Evolutionary conservation across 306 rosid genomes (phyloP).

Genomic region (Cicer cuneatum): DNA sequence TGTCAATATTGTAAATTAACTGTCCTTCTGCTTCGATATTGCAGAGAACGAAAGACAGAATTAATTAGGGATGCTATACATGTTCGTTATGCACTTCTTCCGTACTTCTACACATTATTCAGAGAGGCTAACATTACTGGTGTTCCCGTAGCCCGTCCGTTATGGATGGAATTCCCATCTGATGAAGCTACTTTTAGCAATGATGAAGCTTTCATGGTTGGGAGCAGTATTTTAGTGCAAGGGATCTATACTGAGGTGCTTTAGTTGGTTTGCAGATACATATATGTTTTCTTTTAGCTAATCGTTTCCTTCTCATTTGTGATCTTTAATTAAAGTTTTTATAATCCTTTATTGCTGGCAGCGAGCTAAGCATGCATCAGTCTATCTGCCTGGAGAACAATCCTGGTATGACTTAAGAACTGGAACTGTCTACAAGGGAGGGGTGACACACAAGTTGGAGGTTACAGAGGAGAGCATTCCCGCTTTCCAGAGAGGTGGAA

Average conservation of each 20-base stretch:
- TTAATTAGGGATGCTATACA: slow-evolving; percentile 85
- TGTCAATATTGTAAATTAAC: slow-evolving; percentile 34
- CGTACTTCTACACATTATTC: slow-evolving; percentile 88
- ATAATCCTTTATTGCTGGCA: slow-evolving; percentile 44
- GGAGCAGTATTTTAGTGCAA: slow-evolving; percentile 88
- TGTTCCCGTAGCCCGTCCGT: slow-evolving; percentile 83
- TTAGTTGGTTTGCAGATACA: slow-evolving; percentile 31
- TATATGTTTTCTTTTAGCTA: slow-evolving; percentile 24
- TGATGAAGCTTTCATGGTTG: slow-evolving; percentile 97
- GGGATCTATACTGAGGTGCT: slow-evolving; percentile 91
- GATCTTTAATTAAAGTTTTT: slow-evolving; percentile 25
- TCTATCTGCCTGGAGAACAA: slow-evolving; percentile 88
- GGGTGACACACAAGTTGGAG: slow-evolving; percentile 69
- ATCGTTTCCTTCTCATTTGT: slow-evolving; percentile 27
- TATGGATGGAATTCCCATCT: slow-evolving; percentile 98
- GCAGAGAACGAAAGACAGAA: slow-evolving; percentile 81
- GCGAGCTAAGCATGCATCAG: slow-evolving; percentile 76
- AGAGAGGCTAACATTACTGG: slow-evolving; percentile 92
- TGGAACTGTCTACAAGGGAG: slow-evolving; percentile 78
- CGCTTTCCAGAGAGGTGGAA: slow-evolving; percentile 91
- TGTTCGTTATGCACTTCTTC: slow-evolving; percentile 82
- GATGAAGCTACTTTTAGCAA: slow-evolving; percentile 91
- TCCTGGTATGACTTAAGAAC: slow-evolving; percentile 88
- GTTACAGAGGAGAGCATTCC: slow-evolving; percentile 83
- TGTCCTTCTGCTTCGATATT: slow-evolving; percentile 46